Conservation (phyloP, 208 protist species). For the Trypanosoma platydactyli region DNA sequence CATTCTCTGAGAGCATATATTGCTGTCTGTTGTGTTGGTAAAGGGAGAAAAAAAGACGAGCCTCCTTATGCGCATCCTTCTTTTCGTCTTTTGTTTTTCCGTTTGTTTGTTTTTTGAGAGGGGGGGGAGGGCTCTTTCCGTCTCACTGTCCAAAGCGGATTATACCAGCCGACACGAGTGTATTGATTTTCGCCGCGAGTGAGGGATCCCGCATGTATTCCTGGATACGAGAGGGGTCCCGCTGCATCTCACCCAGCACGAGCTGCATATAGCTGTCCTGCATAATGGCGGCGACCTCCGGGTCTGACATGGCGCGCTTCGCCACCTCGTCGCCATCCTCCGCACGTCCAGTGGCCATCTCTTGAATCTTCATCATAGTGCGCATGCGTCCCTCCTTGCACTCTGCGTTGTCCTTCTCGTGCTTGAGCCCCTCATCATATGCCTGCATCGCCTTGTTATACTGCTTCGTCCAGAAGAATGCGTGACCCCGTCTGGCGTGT, state of each 20-base stretch:
- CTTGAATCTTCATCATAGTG: constrained; percentile 92
- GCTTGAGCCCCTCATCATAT: constrained; percentile 94
- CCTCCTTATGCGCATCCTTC: neutral
- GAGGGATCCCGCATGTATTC: constrained; percentile 93
- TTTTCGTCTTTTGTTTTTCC: constrained; percentile 13
- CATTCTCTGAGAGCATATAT: too few relatives aligned
- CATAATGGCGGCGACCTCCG: constrained; percentile 94
- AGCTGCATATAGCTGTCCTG: constrained; percentile 92
- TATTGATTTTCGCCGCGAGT: constrained; percentile 94
- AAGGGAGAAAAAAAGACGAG: neutral
- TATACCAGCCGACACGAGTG: constrained; percentile 95
- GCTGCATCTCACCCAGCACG: constrained; percentile 90
- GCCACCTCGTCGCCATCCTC: constrained; percentile 87
- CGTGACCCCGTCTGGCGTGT: constrained; percentile 87
- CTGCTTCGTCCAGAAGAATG: constrained; percentile 95
- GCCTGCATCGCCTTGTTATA: constrained; percentile 95
- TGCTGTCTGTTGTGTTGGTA: neutral
- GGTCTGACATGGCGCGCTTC: constrained; percentile 92
- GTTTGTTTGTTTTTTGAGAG: constrained; percentile 1
- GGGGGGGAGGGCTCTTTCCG: neutral
- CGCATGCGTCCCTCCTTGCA: constrained; percentile 85
- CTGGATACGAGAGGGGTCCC: constrained; percentile 84
- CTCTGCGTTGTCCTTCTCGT: constrained; percentile 91
- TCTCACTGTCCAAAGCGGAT: constrained; percentile 81
- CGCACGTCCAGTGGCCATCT: constrained; percentile 81